phyloP scores from a whole-genome alignment of 805 yeast genomes.

The Zygosaccharomyces pseudorouxii region DNA sequence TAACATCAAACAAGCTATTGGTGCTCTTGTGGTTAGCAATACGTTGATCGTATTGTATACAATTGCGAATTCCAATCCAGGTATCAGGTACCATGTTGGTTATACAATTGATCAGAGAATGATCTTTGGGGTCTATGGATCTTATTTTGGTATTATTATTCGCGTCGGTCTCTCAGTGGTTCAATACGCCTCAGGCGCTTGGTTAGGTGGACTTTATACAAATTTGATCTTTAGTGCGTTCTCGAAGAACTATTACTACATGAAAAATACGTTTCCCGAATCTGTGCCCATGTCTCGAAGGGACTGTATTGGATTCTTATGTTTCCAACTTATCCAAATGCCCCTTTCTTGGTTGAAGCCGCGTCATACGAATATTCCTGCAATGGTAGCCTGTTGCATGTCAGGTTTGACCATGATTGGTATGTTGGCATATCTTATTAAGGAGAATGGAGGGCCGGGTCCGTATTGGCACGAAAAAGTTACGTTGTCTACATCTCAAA shows the following conservation, averaged over 20 bases:
- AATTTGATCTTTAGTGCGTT: slow-evolving; percentile 33
- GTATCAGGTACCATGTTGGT: slow-evolving; percentile 36
- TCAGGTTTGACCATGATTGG: slow-evolving; percentile 33
- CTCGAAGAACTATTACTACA: slow-evolving; percentile 23
- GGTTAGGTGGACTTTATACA: slow-evolving; percentile 37
- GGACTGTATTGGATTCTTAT: slow-evolving; percentile 39
- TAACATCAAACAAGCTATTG: slow-evolving; percentile 30
- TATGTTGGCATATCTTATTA: slow-evolving; percentile 33
- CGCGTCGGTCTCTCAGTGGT: slow-evolving; percentile 37
- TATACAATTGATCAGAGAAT: slow-evolving; percentile 38
- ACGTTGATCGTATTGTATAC: slow-evolving; percentile 22
- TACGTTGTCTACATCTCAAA: slow-evolving; percentile 25
- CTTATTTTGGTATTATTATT: slow-evolving; percentile 35
- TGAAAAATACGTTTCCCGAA: slow-evolving; percentile 31
- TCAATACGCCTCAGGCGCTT: slow-evolving; percentile 40
- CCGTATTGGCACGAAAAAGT: slow-evolving; percentile 29
- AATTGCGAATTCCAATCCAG: slow-evolving; percentile 27
- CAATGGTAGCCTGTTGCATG: slow-evolving; percentile 27
- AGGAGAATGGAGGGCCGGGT: slow-evolving; percentile 35
- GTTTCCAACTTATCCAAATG: slow-evolving; percentile 37
- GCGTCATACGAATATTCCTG: slow-evolving; percentile 29
- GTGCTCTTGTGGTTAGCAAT: slow-evolving; percentile 26
- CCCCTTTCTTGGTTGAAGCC: slow-evolving; percentile 34
- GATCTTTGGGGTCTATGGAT: slow-evolving; percentile 37
- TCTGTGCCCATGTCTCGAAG: slow-evolving; percentile 36